Base-by-base conservation (phyloP, 768 basidiomycete genomes). In the Kwoniella sp. region DNA sequence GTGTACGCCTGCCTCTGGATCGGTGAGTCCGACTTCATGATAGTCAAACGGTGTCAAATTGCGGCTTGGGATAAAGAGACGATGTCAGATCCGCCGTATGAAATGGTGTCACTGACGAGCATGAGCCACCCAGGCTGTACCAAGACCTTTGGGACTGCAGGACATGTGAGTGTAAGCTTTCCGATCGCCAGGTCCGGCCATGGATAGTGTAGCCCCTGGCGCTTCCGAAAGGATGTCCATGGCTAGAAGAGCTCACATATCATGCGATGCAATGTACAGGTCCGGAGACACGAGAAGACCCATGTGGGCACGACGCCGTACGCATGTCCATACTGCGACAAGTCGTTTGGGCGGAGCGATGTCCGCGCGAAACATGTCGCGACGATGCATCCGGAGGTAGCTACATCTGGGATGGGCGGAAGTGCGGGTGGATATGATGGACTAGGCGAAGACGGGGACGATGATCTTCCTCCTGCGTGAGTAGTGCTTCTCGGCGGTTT, bases 101-200 rank as follows among this genome's bases (percentile, higher is more conserved):
- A n/a, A n/a, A n/a, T n/a, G n/a, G n/a, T n/a, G n/a, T n/a, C n/a
- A 26, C 45, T 31, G 26, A 48, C 47, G 25, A 37, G 31, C n/a
- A 9, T 47, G 26, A 9, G 34, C n/a, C 11, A 29, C 11, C 25
- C 55, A 74, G 74, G 72, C 13, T 75, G 74, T 51, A 55, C 64
- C 3, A 75, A 75, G 52, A 57, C 59, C 5, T 75, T 75, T 62
- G 72, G 72, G 1, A 69, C 74, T 2, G 74, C 69, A 53, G 69
- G 68, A 15, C 74, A 75, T 69, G 69, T 71, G 20, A 67, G 69
- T 54, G 15, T 51, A n/a, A n/a, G n/a, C n/a, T n/a, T n/a, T n/a
- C n/a, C n/a, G n/a, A n/a, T n/a, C n/a, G n/a, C n/a, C n/a, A n/a
- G n/a, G n/a, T n/a, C n/a, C n/a, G n/a, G n/a, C n/a, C n/a, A n/a